phyloP scores from a whole-genome alignment of 2,329 filamentous ascomycete species.

The Claviceps sp. region DNA sequence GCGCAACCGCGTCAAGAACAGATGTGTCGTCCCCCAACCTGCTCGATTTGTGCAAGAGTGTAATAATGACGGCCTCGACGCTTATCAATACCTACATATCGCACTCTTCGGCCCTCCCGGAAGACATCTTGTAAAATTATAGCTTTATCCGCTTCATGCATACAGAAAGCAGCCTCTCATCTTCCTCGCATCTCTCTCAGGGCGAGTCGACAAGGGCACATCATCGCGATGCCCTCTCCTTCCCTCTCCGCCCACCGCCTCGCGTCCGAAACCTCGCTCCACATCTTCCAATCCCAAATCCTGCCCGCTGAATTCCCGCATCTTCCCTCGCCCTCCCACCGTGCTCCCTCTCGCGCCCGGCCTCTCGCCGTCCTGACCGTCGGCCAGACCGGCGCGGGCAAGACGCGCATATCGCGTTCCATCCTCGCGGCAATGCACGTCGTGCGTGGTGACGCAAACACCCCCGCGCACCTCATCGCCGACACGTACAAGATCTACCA shows the following conservation, averaged over 20 bases:
- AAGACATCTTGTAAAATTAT: too few relatives aligned
- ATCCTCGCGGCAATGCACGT: constrained; percentile 20
- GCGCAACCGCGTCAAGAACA: too few relatives aligned
- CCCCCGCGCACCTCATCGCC: constrained; percentile 29
- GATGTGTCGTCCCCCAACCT: too few relatives aligned
- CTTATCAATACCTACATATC: too few relatives aligned
- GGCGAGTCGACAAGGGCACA: not conserved
- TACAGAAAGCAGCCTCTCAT: not conserved
- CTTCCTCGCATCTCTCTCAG: not conserved
- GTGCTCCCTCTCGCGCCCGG: constrained; percentile 2
- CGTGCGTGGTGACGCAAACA: not conserved
- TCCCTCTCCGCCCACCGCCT: constrained; percentile 19
- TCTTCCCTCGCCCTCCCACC: constrained; percentile 4
- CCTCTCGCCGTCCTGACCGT: constrained; percentile 30
- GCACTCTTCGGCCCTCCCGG: too few relatives aligned
- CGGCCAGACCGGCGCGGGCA: constrained; percentile 36
- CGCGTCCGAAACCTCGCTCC: constrained; percentile 14
- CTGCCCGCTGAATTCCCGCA: constrained; percentile 21
- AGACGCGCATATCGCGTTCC: constrained; percentile 28
- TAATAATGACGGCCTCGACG: too few relatives aligned
- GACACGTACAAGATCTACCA: constrained; percentile 37
- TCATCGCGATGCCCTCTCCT: constrained; percentile 5
- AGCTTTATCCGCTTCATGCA: not conserved
- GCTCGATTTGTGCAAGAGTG: too few relatives aligned
- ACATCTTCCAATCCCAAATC: constrained; percentile 19